These are phyloP conservation scores for Aspergillus campestris DNA, from an alignment of 495 filamentous ascomycete species.

Conservation along the genomic window DNA sequence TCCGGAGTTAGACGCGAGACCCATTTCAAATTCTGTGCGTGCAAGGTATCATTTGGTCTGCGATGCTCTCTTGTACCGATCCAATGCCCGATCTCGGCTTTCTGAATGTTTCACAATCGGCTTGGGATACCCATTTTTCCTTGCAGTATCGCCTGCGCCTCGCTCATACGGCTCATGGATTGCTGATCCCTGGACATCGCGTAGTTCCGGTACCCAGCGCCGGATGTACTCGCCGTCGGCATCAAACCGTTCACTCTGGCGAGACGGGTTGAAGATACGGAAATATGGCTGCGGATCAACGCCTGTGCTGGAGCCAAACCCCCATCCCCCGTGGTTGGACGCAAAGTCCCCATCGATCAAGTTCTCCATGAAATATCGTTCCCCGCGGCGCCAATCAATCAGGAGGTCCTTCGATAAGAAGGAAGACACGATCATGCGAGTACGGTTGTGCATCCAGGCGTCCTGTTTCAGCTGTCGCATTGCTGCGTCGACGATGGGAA, in stretches of 20 bases:
- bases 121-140: slow-evolving; percentile 64
- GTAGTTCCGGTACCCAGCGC: slow-evolving; percentile 55
- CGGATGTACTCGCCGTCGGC: slow-evolving; percentile 49
- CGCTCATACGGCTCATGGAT: slow-evolving; percentile 75
- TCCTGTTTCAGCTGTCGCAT: slow-evolving; percentile 72
- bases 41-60: no score
- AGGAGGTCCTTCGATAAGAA: slow-evolving; percentile 84
- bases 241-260: slow-evolving; percentile 79
- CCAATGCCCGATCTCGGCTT: slow-evolving; percentile 56
- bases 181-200: slow-evolving; percentile 47
- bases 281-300: slow-evolving; percentile 93
- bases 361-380: slow-evolving; percentile 81
- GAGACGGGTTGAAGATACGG: slow-evolving; percentile 77
- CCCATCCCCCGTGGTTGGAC: slow-evolving; percentile 89
- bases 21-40: no score
- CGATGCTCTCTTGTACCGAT: slow-evolving; percentile 67
- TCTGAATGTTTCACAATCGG: slow-evolving; percentile 66
- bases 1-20: no score
- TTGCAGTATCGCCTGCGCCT: slow-evolving; percentile 47
- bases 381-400: slow-evolving; percentile 85
- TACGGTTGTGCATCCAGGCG: slow-evolving; percentile 86
- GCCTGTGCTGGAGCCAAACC: slow-evolving; percentile 69
- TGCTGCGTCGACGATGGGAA: slow-evolving; percentile 81
- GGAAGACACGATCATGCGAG: slow-evolving; percentile 80
- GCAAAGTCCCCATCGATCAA: slow-evolving; percentile 91